Percentiles rank a stretch among this genome's conserved stretches.
phyloP scores from a whole-genome alignment of 345 rosid species.

The Fremontodendron californicum region DNA sequence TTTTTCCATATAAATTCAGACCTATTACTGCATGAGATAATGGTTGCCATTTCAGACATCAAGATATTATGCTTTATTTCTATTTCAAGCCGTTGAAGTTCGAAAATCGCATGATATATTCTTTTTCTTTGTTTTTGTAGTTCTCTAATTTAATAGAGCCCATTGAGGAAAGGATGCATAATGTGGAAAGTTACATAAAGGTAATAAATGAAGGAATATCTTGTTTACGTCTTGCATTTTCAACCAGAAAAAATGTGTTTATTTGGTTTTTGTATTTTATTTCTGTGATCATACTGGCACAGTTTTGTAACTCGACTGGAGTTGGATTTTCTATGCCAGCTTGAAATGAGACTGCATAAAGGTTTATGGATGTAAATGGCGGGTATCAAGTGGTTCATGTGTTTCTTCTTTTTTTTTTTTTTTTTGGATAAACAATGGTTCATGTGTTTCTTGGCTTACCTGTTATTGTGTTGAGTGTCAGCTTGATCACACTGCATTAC shows the following conservation, averaged over 20 bases:
- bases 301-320: neutral
- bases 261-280: neutral
- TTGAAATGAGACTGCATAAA: neutral
- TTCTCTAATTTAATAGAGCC: conserved; percentile 69
- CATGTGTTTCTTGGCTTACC: neutral
- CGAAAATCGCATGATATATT: neutral
- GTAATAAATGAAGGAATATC: conserved; percentile 27
- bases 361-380: neutral
- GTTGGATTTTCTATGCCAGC: neutral
- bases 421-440: too few species aligned
- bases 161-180: conserved; percentile 56
- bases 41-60: neutral
- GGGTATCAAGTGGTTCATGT: neutral
- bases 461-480: neutral
- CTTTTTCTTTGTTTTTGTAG: conserved; percentile 34
- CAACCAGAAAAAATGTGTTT: neutral
- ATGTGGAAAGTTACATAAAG: conserved; percentile 67
- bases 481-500: neutral
- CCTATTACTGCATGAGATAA: neutral
- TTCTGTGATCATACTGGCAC: neutral
- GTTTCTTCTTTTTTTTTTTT: too few species aligned
- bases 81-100: neutral
- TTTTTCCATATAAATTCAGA: neutral
- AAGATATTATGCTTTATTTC: neutral
- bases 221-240: neutral